A percentile compares a stretch with the other conserved stretches of the same genome.
phyloP scores from a whole-genome alignment of 257 asterid genomes.

The Gynochthodes officinalis region DNA sequence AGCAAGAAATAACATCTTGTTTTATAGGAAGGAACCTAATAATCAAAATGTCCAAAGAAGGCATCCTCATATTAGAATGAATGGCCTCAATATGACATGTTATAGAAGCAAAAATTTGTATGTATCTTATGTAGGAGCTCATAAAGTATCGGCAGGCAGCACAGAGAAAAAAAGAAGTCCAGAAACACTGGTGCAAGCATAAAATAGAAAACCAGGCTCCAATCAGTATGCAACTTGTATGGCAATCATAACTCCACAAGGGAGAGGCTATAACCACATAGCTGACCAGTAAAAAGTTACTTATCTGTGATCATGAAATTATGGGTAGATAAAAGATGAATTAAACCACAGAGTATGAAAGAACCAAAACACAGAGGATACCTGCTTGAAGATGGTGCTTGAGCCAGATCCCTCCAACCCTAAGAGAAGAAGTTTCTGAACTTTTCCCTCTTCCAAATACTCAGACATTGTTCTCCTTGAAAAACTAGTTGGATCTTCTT shows the following conservation, averaged over 20 bases:
- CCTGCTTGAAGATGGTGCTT: slow-evolving; percentile 81
- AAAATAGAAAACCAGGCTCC: not conserved
- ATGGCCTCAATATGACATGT: not conserved
- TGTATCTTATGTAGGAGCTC: not conserved
- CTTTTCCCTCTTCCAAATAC: slow-evolving; percentile 38
- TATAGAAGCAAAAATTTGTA: not conserved
- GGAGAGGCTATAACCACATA: not conserved
- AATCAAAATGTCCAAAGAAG: not conserved
- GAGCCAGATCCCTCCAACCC: slow-evolving; percentile 69
- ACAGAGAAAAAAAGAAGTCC: not conserved
- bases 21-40: not conserved
- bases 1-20: not conserved
- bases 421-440: slow-evolving; percentile 58
- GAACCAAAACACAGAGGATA: slow-evolving; percentile 12
- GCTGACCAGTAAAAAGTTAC: not conserved
- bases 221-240: not conserved
- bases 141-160: not conserved
- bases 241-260: not conserved
- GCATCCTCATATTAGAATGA: not conserved
- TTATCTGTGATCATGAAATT: not conserved
- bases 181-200: not conserved
- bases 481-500: slow-evolving; percentile 28
- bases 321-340: not conserved
- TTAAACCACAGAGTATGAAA: not conserved
- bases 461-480: slow-evolving; percentile 37